These are phyloP conservation scores for Echria macrotheca DNA, from an alignment of 495 filamentous ascomycete genomes.

Conservation along the genomic window DNA sequence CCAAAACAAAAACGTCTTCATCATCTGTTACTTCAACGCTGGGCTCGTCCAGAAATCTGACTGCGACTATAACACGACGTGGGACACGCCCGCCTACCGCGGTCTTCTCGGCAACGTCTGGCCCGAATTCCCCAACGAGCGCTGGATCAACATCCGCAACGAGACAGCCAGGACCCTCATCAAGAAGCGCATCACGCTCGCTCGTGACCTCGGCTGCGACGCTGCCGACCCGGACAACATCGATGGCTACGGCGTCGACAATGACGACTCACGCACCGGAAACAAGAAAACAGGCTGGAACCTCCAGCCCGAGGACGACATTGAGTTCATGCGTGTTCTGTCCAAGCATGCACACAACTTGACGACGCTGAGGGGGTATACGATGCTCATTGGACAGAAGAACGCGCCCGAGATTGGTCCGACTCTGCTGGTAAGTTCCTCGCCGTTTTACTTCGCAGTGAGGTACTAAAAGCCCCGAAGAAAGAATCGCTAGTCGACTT, in stretches of 20 bases:
- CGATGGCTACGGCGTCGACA: background rate
- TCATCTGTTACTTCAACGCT: slow-evolving; percentile 11
- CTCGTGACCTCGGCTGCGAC: background rate
- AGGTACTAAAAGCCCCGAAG: too few species aligned
- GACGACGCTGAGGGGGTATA: slow-evolving; percentile 16
- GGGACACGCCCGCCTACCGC: background rate
- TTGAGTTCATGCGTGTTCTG: background rate
- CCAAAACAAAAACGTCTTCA: slow-evolving; percentile 1
- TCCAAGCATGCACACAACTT: slow-evolving; percentile 27
- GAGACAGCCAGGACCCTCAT: background rate
- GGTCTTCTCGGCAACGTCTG: slow-evolving; percentile 11
- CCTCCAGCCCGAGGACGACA: background rate
- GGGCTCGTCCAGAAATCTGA: slow-evolving; percentile 4
- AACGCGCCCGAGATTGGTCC: background rate
- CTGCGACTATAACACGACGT: slow-evolving; percentile 6
- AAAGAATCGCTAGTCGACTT: slow-evolving; percentile 1
- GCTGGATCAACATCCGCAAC: background rate
- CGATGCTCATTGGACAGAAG: slow-evolving; percentile 4
- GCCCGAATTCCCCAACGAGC: background rate
- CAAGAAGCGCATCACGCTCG: background rate
- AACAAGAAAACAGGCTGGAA: slow-evolving; percentile 14
- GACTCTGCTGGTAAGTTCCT: too few species aligned
- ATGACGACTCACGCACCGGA: background rate
- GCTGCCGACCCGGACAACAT: background rate
- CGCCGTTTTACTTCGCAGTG: too few species aligned